Conservation (phyloP, 306 rosid species). For the Canavalia gladiata region DNA sequence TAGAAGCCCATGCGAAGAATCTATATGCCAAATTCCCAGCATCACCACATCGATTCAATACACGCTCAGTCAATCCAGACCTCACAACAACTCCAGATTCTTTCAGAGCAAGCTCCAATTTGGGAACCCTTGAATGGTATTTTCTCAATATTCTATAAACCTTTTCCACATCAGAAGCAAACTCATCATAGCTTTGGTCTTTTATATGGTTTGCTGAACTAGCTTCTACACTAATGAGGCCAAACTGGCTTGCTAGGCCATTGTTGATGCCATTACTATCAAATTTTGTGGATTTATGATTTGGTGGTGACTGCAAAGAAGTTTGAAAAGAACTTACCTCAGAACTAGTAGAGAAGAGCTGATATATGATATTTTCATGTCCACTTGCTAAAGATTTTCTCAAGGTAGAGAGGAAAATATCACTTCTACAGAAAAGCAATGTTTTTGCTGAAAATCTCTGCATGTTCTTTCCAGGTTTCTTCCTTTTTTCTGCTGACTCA, state of each 20-base stretch:
- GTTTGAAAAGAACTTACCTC: constrained; percentile 29
- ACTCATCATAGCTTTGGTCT: constrained; percentile 59
- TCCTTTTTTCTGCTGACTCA: neutral
- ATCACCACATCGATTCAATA: constrained; percentile 80
- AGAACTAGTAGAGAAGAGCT: constrained; percentile 41
- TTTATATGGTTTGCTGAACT: constrained; percentile 20
- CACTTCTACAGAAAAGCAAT: constrained; percentile 35
- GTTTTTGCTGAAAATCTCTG: constrained; percentile 51
- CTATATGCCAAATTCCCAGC: constrained; percentile 84
- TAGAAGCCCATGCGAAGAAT: constrained; percentile 80
- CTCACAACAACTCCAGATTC: constrained; percentile 78
- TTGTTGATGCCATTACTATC: neutral
- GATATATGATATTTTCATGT: constrained; percentile 32
- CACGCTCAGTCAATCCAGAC: constrained; percentile 74
- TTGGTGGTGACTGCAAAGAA: constrained; percentile 16
- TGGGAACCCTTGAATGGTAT: constrained; percentile 80
- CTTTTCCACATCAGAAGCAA: constrained; percentile 77
- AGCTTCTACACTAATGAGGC: constrained; percentile 55
- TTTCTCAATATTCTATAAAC: constrained; percentile 71
- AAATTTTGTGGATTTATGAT: constrained; percentile 23
- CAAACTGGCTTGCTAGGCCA: constrained; percentile 46
- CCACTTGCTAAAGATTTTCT: constrained; percentile 29
- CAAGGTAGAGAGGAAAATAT: neutral
- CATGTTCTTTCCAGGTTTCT: constrained; percentile 43
- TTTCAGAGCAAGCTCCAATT: constrained; percentile 79